Evolutionary conservation across 352 stramenopile species (phyloP), one percentile per base, ranked within the genome.

Genomic region (Thalassiosira allenii): DNA sequence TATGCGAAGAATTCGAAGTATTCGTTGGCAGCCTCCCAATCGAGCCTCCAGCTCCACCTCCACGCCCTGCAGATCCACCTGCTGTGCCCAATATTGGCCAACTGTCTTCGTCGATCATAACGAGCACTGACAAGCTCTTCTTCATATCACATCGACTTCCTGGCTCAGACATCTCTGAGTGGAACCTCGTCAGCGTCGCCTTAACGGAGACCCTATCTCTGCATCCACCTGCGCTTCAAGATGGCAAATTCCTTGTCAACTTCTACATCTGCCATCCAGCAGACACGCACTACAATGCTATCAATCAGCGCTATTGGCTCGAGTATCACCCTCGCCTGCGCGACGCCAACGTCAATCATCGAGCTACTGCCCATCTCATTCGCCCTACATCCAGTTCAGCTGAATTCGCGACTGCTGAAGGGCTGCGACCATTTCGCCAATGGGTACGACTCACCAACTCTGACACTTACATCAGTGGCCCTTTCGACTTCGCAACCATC

Each of bases 271-370:
- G 9, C 0, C 70, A 79, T 27, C 0, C 11, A 2, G 25, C 8
- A 0, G 51, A 79, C 40, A 6, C 40, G 11, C 29, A 17, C 1
- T 79, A 40, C 59, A 72, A 79, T 30, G 6, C 25, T 12, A 37
- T 29, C 0, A 72, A 80, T 23, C 52, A 68, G 29, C 62, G 41
- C 11, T 68, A 52, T 29, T 74, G 62, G 71, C 49, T 80, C 17
- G 22, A 79, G 43, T 71, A 72, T 23, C 58, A 72, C 49, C 23
- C 25, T 17, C 14, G 27, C 47, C 4, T 49, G 20, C 5, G 11
- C 43, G 17, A 14, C 12, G 17, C 17, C 17, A 17, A 8, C 17
- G 8, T 17, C 37, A 47, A 17, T 17, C 17, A 8, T 9, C 37
- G 8, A 17, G 17, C 37, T 9, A 17, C 9, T 17, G 11, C 17